Conservation (phyloP, 495 filamentous ascomycete genomes). For the Niebla homalea region DNA sequence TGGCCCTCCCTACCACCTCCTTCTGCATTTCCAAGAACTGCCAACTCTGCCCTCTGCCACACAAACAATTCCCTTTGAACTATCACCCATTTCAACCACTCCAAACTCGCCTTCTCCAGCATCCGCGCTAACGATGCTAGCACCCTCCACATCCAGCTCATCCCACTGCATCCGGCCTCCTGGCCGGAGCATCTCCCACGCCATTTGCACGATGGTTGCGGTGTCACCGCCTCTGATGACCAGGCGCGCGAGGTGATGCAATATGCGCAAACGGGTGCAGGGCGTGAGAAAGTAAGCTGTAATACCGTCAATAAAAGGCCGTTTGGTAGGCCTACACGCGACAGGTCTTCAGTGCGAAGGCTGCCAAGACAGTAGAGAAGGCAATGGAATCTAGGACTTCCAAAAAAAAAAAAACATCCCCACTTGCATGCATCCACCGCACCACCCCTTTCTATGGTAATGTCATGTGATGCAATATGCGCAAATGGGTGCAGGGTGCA, state of each 20-base stretch:
- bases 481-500: no score
- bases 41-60: not conserved
- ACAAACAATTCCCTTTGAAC: not conserved
- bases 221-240: conserved; percentile 17
- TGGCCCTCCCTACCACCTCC: not conserved
- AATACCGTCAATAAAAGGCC: no score
- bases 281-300: no score
- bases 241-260: conserved; percentile 21
- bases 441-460: no score
- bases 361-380: no score
- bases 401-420: no score
- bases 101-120: not conserved
- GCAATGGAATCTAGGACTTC: no score
- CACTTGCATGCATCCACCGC: no score
- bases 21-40: not conserved
- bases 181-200: conserved; percentile 21
- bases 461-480: no score
- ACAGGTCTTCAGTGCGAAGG: no score
- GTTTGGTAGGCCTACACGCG: no score
- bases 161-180: conserved; percentile 31
- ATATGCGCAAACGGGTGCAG: no score
- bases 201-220: conserved; percentile 12
- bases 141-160: conserved; percentile 13
- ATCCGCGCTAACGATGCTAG: not conserved
- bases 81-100: not conserved